A percentile compares a stretch with the other conserved stretches of the same genome.
These are phyloP conservation scores for Fusarium acutatum DNA, from an alignment of 2,329 filamentous ascomycete species.

Conservation along the genomic window DNA sequence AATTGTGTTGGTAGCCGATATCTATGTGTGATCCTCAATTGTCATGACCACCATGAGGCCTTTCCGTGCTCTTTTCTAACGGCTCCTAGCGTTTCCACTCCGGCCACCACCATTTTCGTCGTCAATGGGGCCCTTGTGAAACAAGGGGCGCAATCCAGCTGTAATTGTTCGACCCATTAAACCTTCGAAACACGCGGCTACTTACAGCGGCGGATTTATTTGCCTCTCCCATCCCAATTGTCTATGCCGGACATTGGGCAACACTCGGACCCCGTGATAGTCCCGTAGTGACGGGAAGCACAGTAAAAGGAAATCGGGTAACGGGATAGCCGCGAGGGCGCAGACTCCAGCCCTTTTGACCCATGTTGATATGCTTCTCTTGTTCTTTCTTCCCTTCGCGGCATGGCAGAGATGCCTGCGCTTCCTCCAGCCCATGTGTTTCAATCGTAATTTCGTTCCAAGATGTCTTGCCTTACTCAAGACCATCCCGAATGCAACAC, in stretches of 20 bases:
- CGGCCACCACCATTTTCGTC: constrained; percentile 26
- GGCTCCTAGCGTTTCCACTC: constrained; percentile 22
- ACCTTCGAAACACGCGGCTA: constrained; percentile 39
- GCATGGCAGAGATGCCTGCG: background rate
- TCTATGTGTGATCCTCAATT: constrained; percentile 21
- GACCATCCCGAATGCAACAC: constrained; percentile 13
- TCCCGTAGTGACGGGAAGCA: constrained; percentile 17
- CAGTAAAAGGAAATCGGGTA: constrained; percentile 22
- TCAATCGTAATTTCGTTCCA: constrained; percentile 14
- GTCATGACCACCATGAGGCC: constrained; percentile 20
- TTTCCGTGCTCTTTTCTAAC: constrained; percentile 16
- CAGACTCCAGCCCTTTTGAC: constrained; percentile 26
- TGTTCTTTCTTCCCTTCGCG: background rate
- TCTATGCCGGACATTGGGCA: constrained; percentile 21
- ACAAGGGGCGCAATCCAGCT: constrained; percentile 33
- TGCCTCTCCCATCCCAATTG: constrained; percentile 13
- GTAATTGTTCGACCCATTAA: constrained; percentile 29
- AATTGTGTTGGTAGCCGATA: constrained; percentile 31
- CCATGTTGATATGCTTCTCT: constrained; percentile 2
- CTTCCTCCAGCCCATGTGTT: background rate
- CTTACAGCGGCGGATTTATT: constrained; percentile 24
- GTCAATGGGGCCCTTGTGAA: constrained; percentile 32
- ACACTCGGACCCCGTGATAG: constrained; percentile 7
- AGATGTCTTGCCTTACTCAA: constrained; percentile 17
- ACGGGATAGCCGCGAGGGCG: constrained; percentile 22